These are phyloP conservation scores for Sporisorium iseilematis-ciliati DNA, from an alignment of 1,284 basidiomycete species.

Conservation along the genomic window DNA sequence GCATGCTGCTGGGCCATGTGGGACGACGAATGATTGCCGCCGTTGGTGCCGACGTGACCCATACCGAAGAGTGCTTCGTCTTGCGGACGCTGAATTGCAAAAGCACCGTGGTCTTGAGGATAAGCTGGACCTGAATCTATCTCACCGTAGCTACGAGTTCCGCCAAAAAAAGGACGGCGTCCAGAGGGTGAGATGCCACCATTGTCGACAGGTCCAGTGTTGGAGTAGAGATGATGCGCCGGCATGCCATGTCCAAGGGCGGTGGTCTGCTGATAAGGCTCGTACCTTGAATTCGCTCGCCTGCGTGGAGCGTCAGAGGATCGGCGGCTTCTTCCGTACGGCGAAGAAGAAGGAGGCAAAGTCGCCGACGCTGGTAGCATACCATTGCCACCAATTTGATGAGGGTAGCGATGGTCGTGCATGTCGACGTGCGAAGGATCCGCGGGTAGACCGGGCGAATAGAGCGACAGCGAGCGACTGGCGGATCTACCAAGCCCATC, in stretches of 20 bases:
- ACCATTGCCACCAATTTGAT: conserved; percentile 48
- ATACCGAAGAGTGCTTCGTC: conserved; percentile 20
- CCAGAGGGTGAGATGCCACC: conserved; percentile 21
- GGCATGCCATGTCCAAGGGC: conserved; percentile 22
- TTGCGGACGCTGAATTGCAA: conserved; percentile 23
- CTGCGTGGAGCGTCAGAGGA: conserved; percentile 38
- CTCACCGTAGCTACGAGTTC: conserved; percentile 20
- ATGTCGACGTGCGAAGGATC: conserved; percentile 26
- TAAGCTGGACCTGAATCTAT: conserved; percentile 7
- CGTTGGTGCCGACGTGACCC: conserved; percentile 10
- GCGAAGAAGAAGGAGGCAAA: conserved; percentile 13
- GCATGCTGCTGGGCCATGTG: conserved; percentile 17
- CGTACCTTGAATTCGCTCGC: conserved; percentile 41
- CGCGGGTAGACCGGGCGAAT: conserved; percentile 22
- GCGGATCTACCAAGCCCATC: conserved; percentile 18
- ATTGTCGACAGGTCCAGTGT: conserved; percentile 9
- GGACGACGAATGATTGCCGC: conserved; percentile 4
- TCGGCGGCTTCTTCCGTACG: conserved; percentile 19
- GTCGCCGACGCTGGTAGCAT: conserved; percentile 30
- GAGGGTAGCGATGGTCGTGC: conserved; percentile 33
- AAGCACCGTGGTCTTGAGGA: conserved; percentile 9
- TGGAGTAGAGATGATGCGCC: conserved; percentile 22
- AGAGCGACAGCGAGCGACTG: conserved; percentile 32
- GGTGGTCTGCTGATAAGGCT: conserved; percentile 24
- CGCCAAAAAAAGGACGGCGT: conserved; percentile 15